Conservation (phyloP, 2,329 filamentous ascomycete species). For the Aspergillus sojae region DNA sequence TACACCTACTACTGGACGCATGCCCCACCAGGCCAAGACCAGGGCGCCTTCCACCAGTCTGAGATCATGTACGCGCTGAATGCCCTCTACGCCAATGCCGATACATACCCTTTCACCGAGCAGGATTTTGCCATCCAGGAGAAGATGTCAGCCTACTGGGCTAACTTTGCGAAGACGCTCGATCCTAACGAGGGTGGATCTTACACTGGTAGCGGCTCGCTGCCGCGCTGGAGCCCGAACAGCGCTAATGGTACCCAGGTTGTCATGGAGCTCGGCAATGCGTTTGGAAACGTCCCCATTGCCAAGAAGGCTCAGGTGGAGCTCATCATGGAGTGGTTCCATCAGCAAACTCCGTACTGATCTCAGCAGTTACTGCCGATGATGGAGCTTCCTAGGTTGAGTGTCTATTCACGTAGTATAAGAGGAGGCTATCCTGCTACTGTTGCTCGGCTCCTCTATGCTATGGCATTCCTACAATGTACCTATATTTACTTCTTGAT, state of each 20-base stretch:
- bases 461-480: background rate
- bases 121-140: constrained; percentile 19
- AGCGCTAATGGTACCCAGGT: constrained; percentile 23
- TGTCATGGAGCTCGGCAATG: constrained; percentile 27
- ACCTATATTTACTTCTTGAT: background rate
- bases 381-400: too few relatives aligned
- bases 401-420: background rate
- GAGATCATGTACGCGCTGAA: constrained; percentile 46
- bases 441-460: background rate
- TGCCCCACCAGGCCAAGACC: constrained; percentile 37
- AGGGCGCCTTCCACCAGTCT: constrained; percentile 41
- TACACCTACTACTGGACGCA: constrained; percentile 44
- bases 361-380: background rate
- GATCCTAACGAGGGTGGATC: constrained; percentile 28
- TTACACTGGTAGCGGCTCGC: constrained; percentile 20
- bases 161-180: constrained; percentile 37
- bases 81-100: constrained; percentile 36
- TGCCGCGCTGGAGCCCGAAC: constrained; percentile 23
- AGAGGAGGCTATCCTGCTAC: background rate
- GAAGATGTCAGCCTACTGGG: constrained; percentile 38
- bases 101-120: constrained; percentile 13
- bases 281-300: constrained; percentile 24
- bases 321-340: constrained; percentile 28
- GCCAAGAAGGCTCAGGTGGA: constrained; percentile 22
- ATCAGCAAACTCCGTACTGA: constrained; percentile 13